A percentile compares a stretch with the other conserved stretches of the same genome.
These are phyloP conservation scores for Lithospermum erythrorhizon DNA, from an alignment of 257 asterid genomes.

Conservation along the genomic window DNA sequence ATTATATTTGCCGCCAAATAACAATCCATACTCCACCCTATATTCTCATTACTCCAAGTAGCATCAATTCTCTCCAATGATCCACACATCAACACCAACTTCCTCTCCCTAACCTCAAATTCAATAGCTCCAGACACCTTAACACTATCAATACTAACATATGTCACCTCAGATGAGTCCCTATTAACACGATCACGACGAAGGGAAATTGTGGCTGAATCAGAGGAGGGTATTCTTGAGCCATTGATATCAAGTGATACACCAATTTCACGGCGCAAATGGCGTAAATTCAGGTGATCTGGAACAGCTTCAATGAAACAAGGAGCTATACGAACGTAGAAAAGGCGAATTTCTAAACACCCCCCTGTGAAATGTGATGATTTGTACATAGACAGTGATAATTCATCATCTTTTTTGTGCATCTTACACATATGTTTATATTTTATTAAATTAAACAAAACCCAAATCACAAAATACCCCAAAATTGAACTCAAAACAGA, in stretches of 20 bases:
- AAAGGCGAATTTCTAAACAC: slow-evolving; percentile 51
- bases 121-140: slow-evolving; percentile 61
- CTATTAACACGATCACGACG: slow-evolving; percentile 63
- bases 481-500: no score
- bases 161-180: slow-evolving; percentile 73
- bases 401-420: neutral
- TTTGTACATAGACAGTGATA: slow-evolving; percentile 18
- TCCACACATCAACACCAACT: slow-evolving; percentile 50
- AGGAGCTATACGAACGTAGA: slow-evolving; percentile 58
- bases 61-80: slow-evolving; percentile 1
- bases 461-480: no score
- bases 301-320: slow-evolving; percentile 42
- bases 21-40: slow-evolving; percentile 83
- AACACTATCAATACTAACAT: slow-evolving; percentile 72
- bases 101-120: slow-evolving; percentile 67
- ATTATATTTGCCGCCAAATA: slow-evolving; percentile 33
- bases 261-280: slow-evolving; percentile 58
- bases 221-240: slow-evolving; percentile 43
- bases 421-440: neutral
- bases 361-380: slow-evolving; percentile 48
- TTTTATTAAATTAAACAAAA: no score
- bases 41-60: slow-evolving; percentile 23
- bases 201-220: slow-evolving; percentile 36
- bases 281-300: slow-evolving; percentile 41
- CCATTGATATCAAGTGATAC: slow-evolving; percentile 52